Base-by-base conservation (phyloP, 1,139 yeast species). In the Yamadazyma kanchanaburiensis region DNA sequence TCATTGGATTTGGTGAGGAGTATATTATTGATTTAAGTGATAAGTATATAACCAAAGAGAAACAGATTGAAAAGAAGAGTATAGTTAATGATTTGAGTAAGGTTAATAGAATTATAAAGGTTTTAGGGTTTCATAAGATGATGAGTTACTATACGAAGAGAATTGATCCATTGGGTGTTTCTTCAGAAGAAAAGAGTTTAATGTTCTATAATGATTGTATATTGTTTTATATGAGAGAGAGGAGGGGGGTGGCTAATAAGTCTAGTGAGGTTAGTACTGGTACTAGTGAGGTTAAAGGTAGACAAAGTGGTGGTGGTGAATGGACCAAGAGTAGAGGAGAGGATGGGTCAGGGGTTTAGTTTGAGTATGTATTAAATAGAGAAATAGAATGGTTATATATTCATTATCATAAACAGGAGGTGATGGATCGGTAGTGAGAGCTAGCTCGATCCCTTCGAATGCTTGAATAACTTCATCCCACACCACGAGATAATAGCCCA, bases 271-370 rank as follows among this genome's bases (percentile, higher is more conserved):
- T 12, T 28, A 32, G 5, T 24, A 31, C 24, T 14, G 34, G 35
- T 14, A 12, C 26, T 4, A 20, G 10, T 3, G 23, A 38, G 8
- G 21, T 46, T 1, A 45, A 37, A 12, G 83, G 83, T 3, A 62
- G 96, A 34, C 82, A 84, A 52, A 78, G 88, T 22, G 97, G 96
- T 0, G 67, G 76, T 3, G 71, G 67, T 0, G 83, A 70, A 30
- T 88, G 96, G 96, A 82, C 83, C 1, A 52, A 58, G 12, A 44
- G 68, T 1, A 66, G 97, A 43, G 95, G 95, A 1, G 97, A 88
- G 53, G 75, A 64, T 38, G 95, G 95, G 11, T 26, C 22, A 16
- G n/a, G n/a, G n/a, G n/a, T n/a, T n/a, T n/a, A n/a, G n/a, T n/a
- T n/a, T n/a, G n/a, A n/a, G n/a, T n/a, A n/a, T n/a, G n/a, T n/a